Base-by-base conservation (phyloP, 108 stramenopile genomes). In the Skeletonema potamos region DNA sequence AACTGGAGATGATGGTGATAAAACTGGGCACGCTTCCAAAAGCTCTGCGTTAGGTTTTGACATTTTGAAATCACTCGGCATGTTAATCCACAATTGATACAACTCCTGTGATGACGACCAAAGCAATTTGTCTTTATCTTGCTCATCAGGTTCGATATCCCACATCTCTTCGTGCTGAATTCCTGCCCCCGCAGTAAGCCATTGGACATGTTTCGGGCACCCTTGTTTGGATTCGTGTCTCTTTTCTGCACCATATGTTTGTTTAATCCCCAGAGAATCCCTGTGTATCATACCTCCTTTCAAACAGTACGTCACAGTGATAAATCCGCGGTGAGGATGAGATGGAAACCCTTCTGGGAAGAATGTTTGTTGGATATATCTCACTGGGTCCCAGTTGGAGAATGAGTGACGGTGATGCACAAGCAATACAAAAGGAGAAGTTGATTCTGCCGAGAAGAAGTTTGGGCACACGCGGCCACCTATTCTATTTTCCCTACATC, bases 151-250 rank as follows among this genome's bases (percentile, higher is more conserved):
- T 28, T 67, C 67, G 13, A 84, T 68, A 75, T 90, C 83, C 85
- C 89, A 96, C 88, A 96, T 90, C 86, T 96, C 94, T 74, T 96
- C 94, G 66, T 96, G 94, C 68, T 92, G 71, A 37, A 93, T 60
- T 11, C 94, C 94, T n/a, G 84, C 77, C 2, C 92, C 94, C 22
- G 94, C 85, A 7, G 71, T 83, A 6, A 96, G 66, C 92, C 92
- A 96, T 74, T 96, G 94, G 8, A 80, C 79, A 51, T 89, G 86
- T 13, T 82, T 76, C 1, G 68, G 79, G 10, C n/a, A n/a, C n/a
- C n/a, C n/a, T n/a, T n/a, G n/a, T n/a, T n/a, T n/a, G n/a, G n/a
- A n/a, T n/a, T 64, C 36, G 39, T 87, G 74, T 20, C 81, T 67
- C 7, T 64, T 55, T 64, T 85, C 77, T 11, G 81, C 83, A 10